Evolutionary conservation across 371 early-diverging fungal genomes (phyloP).

Genomic region (Rhizopus delemar): DNA sequence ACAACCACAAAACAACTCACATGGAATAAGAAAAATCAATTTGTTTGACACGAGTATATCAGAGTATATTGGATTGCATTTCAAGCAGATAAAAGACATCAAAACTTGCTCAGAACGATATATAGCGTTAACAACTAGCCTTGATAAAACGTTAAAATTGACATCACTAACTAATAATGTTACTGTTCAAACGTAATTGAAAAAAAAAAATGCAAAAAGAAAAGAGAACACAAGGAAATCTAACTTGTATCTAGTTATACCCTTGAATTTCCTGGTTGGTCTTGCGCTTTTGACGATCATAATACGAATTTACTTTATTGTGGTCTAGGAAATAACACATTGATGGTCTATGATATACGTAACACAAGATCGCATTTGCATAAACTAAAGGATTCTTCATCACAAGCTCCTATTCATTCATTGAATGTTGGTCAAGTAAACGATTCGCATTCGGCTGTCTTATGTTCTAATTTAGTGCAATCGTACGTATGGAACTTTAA

Average conservation of each 20-base stretch:
- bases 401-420: slow-evolving; percentile 11
- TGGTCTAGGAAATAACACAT: slow-evolving; percentile 31
- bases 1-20: not conserved
- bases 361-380: slow-evolving; percentile 29
- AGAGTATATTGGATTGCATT: slow-evolving; percentile 23
- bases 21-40: slow-evolving; percentile 28
- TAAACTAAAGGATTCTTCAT: slow-evolving; percentile 1
- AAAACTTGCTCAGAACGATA: slow-evolving; percentile 9
- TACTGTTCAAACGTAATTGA: slow-evolving; percentile 20
- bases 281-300: slow-evolving; percentile 33
- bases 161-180: slow-evolving; percentile 17
- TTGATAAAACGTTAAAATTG: slow-evolving; percentile 26
- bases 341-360: slow-evolving; percentile 40
- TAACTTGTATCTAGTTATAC: slow-evolving; percentile 15
- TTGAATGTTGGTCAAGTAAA: not conserved
- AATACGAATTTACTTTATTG: slow-evolving; percentile 38
- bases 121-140: slow-evolving; percentile 20
- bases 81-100: slow-evolving; percentile 17
- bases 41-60: slow-evolving; percentile 16
- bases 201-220: not conserved
- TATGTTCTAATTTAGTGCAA: slow-evolving; percentile 12
- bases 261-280: slow-evolving; percentile 30
- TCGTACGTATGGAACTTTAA: slow-evolving; percentile 12
- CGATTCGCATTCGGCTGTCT: not conserved
- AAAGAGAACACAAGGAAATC: not conserved